These are phyloP conservation scores for Meyerozyma carpophila DNA, from an alignment of 1,139 yeast species.

Conservation along the genomic window DNA sequence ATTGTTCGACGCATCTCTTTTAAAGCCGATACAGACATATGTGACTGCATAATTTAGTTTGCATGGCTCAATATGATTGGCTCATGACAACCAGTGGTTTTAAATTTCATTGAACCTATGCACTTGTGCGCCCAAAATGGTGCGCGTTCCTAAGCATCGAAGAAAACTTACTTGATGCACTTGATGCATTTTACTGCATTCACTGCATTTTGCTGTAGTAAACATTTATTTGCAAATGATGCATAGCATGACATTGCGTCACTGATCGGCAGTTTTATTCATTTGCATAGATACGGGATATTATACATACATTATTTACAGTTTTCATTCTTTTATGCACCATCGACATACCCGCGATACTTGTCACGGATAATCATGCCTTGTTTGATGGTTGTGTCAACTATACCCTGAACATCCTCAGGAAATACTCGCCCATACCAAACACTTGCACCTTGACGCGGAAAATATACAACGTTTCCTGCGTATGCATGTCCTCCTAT, in stretches of 20 bases:
- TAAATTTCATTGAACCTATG: too few species aligned
- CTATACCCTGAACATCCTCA: conserved; percentile 60
- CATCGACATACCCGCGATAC: conserved; percentile 37
- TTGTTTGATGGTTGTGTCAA: conserved; percentile 44
- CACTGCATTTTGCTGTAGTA: too few species aligned
- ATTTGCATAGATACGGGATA: background rate
- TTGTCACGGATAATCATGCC: conserved; percentile 48
- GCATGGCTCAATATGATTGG: background rate
- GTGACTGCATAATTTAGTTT: background rate
- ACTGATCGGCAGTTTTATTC: background rate
- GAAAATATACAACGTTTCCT: conserved; percentile 61
- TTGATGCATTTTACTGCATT: too few species aligned
- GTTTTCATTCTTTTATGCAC: background rate
- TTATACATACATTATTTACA: background rate
- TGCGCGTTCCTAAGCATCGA: too few species aligned
- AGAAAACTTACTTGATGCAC: too few species aligned
- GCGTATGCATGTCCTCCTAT: conserved; percentile 79
- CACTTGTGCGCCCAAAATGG: too few species aligned
- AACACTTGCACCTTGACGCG: conserved; percentile 34
- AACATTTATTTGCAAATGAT: background rate
- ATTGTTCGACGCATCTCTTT: background rate
- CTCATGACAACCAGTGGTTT: too few species aligned
- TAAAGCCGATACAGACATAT: background rate
- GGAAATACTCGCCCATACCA: conserved; percentile 76
- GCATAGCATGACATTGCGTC: conserved; percentile 1